Base-by-base conservation (phyloP, 768 basidiomycete genomes). In the Gelatoporia subvermispora region DNA sequence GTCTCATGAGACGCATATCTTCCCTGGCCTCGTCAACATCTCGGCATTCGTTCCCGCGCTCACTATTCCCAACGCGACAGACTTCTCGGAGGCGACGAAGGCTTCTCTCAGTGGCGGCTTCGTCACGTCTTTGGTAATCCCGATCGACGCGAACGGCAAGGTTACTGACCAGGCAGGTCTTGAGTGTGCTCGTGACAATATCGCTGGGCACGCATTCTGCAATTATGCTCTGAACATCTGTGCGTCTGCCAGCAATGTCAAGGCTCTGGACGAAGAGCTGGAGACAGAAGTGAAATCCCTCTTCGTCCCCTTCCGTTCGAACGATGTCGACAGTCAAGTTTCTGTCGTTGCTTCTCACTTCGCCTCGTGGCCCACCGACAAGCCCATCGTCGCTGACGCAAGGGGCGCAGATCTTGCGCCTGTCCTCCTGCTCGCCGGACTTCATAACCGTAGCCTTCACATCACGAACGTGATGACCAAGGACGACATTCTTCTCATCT, bases 381-480 rank as follows among this genome's bases (percentile, higher is more conserved):
- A 93, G 70, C 85, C 85, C n/a, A 90, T 99, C 61, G 75, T 97
- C 47, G 93, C 95, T 3, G 87, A 98, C 62, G 95, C 96, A 85
- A 86, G 53, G 62, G 86, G 90, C 11, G 85, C 93, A 2, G 88
- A 93, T 55, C 79, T 98, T 10, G 95, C 96, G 1, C 96, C 95
- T 0, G 79, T 97, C 34, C 79, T 99, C 25, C 77, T 99, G 22
- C 71, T 98, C 41, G 93, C 95, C n/a, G 94, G 90, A 58, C 79
- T 99, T 39, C 85, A 98, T 67, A 83, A 77, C 60, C 84, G 93
- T 51, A 84, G 80, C 55, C 79, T 98, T 9, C 96, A 99, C 65
- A 78, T 98, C 55, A 90, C 90, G 8, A 88, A 94, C 58, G 90
- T 98, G 25, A 83, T 84, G 52, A 86, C 76, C 53, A 77, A 79